phyloP scores from a whole-genome alignment of 768 basidiomycete genomes.

The Kwoniella sp. region DNA sequence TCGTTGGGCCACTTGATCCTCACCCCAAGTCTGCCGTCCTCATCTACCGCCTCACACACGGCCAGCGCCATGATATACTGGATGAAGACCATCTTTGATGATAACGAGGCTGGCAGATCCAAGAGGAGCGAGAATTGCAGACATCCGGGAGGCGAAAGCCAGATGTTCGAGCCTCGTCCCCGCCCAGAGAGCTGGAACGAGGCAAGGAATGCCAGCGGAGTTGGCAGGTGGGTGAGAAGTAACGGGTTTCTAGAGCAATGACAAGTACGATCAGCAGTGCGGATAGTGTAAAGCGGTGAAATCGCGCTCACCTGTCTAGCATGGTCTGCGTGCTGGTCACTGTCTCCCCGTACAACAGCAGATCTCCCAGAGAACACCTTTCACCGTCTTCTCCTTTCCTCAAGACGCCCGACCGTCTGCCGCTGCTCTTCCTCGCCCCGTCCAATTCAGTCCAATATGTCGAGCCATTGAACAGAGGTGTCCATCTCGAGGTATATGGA shows the following conservation, averaged over 20 bases:
- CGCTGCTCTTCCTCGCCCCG: slow-evolving; percentile 30
- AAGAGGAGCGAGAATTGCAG: slow-evolving; percentile 79
- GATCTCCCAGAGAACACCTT: slow-evolving; percentile 67
- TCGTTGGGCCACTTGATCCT: slow-evolving; percentile 98
- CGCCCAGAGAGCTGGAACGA: slow-evolving; percentile 84
- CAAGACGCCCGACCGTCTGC: slow-evolving; percentile 32
- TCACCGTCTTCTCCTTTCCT: slow-evolving; percentile 27
- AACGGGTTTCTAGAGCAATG: slow-evolving; percentile 67
- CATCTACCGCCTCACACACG: slow-evolving; percentile 80
- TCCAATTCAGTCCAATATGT: slow-evolving; percentile 66
- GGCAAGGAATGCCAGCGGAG: slow-evolving; percentile 79
- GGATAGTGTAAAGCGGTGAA: background rate
- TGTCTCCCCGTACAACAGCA: slow-evolving; percentile 79
- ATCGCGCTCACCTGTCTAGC: slow-evolving; percentile 74
- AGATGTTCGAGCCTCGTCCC: slow-evolving; percentile 83
- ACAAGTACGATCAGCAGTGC: background rate
- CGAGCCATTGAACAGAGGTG: slow-evolving; percentile 72
- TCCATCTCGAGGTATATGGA: slow-evolving; percentile 58
- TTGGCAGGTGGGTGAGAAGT: slow-evolving; percentile 69
- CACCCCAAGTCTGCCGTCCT: slow-evolving; percentile 64
- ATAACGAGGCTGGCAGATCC: slow-evolving; percentile 63
- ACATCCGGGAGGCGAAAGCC: slow-evolving; percentile 90
- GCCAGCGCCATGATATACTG: slow-evolving; percentile 92
- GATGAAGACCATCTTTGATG: slow-evolving; percentile 76
- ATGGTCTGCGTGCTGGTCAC: slow-evolving; percentile 95